Evolutionary conservation across 352 stramenopile species (phyloP).

Genomic region (Phytophthora rubi): DNA sequence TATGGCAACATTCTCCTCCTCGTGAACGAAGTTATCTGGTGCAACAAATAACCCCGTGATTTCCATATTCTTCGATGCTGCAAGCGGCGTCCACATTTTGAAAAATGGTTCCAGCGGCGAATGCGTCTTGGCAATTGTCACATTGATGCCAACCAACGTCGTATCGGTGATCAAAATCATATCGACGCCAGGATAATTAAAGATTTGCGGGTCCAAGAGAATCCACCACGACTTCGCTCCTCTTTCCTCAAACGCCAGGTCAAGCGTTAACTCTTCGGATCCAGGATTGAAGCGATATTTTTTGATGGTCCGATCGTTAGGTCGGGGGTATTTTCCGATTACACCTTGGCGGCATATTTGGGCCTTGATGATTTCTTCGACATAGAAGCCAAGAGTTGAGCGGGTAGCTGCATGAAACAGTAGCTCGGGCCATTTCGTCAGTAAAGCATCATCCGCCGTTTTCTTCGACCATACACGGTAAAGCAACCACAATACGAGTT

Average conservation of each 20-base stretch:
- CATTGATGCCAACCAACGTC: background rate
- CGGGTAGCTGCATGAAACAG: background rate
- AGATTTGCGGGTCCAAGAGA: background rate
- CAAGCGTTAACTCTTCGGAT: background rate
- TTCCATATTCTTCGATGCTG: background rate
- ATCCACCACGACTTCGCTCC: background rate
- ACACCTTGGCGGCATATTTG: slow-evolving; percentile 1
- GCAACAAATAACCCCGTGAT: slow-evolving; percentile 9
- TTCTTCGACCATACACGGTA: too few species aligned
- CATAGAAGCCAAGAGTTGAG: background rate
- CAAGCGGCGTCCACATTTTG: background rate
- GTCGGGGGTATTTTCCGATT: background rate
- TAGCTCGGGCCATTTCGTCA: too few species aligned
- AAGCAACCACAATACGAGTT: too few species aligned
- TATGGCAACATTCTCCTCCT: background rate
- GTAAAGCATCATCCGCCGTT: too few species aligned
- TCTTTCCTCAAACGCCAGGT: background rate
- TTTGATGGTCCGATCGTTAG: background rate
- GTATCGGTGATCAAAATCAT: slow-evolving; percentile 4
- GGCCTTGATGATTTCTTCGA: slow-evolving; percentile 7
- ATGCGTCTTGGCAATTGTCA: slow-evolving; percentile 4
- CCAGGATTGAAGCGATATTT: background rate
- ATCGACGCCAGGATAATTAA: slow-evolving; percentile 7
- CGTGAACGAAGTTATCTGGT: slow-evolving; percentile 2
- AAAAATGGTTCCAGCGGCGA: slow-evolving; percentile 4